These are phyloP conservation scores for Mangifera indica DNA, from an alignment of 345 rosid genomes.

Conservation along the genomic window DNA sequence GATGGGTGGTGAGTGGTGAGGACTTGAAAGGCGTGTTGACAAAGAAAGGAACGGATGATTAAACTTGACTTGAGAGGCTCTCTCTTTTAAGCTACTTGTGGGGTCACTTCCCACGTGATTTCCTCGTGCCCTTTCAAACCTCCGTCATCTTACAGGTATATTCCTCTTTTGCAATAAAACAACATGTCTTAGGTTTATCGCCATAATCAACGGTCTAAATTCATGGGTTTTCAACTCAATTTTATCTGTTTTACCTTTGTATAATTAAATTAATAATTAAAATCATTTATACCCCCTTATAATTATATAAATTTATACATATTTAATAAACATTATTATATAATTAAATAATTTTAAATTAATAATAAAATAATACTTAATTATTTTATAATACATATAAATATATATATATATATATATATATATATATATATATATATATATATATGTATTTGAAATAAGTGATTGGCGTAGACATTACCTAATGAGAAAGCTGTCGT, in stretches of 20 bases:
- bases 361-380: too few species aligned
- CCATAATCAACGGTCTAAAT: conserved; percentile 25
- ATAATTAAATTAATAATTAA: too few species aligned
- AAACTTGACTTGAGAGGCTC: background rate
- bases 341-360: too few species aligned
- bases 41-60: conserved; percentile 38
- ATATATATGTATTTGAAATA: too few species aligned
- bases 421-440: too few species aligned
- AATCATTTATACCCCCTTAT: too few species aligned
- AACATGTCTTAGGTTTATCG: conserved; percentile 26
- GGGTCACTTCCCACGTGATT: conserved; percentile 83
- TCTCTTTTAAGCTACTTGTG: conserved; percentile 54
- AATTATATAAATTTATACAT: too few species aligned
- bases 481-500: background rate
- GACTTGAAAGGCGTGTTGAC: conserved; percentile 45
- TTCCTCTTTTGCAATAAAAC: conserved; percentile 33
- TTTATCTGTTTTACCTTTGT: too few species aligned
- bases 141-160: conserved; percentile 20
- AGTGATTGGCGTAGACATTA: conserved; percentile 18
- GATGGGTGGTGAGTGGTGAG: background rate
- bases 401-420: too few species aligned
- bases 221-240: background rate
- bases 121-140: conserved; percentile 32
- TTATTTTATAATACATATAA: too few species aligned
- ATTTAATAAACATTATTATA: too few species aligned